Evolutionary conservation across 176 grass and related monocot genomes (phyloP).

Genomic region (Oryza glumipatula): DNA sequence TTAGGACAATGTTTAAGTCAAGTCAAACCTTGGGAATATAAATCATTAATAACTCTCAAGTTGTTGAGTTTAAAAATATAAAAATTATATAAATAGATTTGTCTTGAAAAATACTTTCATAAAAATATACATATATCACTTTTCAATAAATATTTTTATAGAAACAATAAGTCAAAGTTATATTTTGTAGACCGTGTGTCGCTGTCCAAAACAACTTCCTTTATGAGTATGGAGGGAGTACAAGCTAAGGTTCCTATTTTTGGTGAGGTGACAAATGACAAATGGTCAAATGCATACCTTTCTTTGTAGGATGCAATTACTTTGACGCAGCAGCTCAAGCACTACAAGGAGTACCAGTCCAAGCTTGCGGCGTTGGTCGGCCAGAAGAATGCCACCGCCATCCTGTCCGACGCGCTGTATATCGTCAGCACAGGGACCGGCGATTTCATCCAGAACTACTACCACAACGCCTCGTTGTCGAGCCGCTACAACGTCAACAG

Average conservation of each 20-base stretch:
- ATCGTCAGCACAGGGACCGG: constrained; percentile 66
- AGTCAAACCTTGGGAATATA: too few species aligned
- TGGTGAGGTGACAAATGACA: neutral
- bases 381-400: constrained; percentile 32
- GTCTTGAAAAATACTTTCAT: too few species aligned
- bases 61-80: too few species aligned
- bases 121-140: too few species aligned
- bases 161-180: too few species aligned
- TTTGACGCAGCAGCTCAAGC: constrained; percentile 62
- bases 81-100: too few species aligned
- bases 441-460: constrained; percentile 93
- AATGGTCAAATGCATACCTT: neutral
- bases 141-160: too few species aligned
- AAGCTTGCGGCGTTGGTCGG: constrained; percentile 65
- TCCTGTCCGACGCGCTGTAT: constrained; percentile 70
- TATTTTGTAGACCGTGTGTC: too few species aligned
- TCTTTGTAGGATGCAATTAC: constrained; percentile 67
- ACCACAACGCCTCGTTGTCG: constrained; percentile 66
- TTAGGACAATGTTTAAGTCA: too few species aligned
- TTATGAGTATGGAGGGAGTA: too few species aligned
- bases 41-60: too few species aligned
- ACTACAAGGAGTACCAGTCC: constrained; percentile 77
- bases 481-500: constrained; percentile 47
- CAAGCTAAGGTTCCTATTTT: neutral
- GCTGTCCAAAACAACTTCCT: too few species aligned